Conservation (phyloP, 2,329 filamentous ascomycete species). For the Epichloe sylvatica region DNA sequence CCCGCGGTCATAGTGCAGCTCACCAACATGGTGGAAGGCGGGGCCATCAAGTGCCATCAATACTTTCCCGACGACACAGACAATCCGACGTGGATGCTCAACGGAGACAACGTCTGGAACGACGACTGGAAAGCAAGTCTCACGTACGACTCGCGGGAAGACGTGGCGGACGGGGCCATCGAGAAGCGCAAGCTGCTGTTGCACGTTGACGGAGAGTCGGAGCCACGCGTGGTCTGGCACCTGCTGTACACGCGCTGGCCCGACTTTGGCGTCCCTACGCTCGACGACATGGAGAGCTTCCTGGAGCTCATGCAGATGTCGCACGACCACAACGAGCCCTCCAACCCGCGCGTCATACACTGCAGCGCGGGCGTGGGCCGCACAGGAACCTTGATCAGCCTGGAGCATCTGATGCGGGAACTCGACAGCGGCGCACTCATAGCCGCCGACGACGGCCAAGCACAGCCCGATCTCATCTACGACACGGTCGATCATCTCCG, state of each 20-base stretch:
- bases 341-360: slow-evolving; percentile 62
- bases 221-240: slow-evolving; percentile 58
- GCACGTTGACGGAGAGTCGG: slow-evolving; percentile 31
- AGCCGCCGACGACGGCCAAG: slow-evolving; percentile 18
- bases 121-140: slow-evolving; percentile 57
- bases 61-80: slow-evolving; percentile 61
- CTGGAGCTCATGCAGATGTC: slow-evolving; percentile 57
- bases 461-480: slow-evolving; percentile 60
- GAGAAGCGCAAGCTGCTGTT: slow-evolving; percentile 63
- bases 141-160: slow-evolving; percentile 49
- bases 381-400: slow-evolving; percentile 86
- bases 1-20: slow-evolving; percentile 86
- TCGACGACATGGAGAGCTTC: slow-evolving; percentile 53
- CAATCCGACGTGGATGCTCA: slow-evolving; percentile 40
- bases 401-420: slow-evolving; percentile 83
- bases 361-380: slow-evolving; percentile 89
- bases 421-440: slow-evolving; percentile 57
- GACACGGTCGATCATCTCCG: slow-evolving; percentile 67
- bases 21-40: slow-evolving; percentile 70
- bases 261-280: slow-evolving; percentile 70
- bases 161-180: slow-evolving; percentile 40
- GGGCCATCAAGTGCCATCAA: slow-evolving; percentile 70
- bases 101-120: slow-evolving; percentile 49
- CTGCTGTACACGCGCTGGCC: slow-evolving; percentile 80
- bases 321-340: slow-evolving; percentile 37